Base-by-base conservation (phyloP, 1,284 basidiomycete genomes). In the Austroboletus novae-zelandiae region DNA sequence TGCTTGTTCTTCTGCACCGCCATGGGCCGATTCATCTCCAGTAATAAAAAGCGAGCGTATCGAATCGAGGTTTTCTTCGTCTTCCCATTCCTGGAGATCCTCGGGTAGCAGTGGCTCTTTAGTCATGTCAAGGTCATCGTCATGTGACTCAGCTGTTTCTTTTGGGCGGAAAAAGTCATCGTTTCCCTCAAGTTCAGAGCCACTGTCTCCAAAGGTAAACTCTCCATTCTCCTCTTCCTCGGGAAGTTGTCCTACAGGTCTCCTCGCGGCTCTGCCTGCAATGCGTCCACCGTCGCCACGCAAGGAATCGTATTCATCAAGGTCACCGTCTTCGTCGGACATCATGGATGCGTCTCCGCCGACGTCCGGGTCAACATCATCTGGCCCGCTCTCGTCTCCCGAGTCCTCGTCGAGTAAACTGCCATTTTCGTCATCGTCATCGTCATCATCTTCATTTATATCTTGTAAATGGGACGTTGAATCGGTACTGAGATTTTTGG, bases 31-130 rank as follows among this genome's bases (percentile, higher is more conserved):
- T 4, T 58, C 62, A 40, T 76, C 68, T 15, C 92, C 94, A 0
- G 95, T 98, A 68, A 99, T 97, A 73, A 99, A 99, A 48, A 96
- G 74, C 51, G 83, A 74, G 11, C 92, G 83, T 60, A 99, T 86
- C 1, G 91, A 89, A 47, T 98, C 89, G 29, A 99, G 77, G 62
- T 90, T 76, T 14, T 81, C 83, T 57, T 96, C 91, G 56, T 91
- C 82, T 46, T 86, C 83, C 95, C 95, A 99, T 57, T 81, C 79
- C 51, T 75, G 77, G 51, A 97, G 64, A 29, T 75, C 72, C 10
- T 80, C 76, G 1, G 65, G 56, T 41, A 77, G 69, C 20, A 81
- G 48, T 0, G 64, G 58, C 43, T 81, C 81, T 64, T 94, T 94
- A 15, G 86, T 77, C 66, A 79, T 82, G 64, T 96, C 94, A 23